A percentile compares a stretch with the other conserved stretches of the same genome.
Evolutionary conservation across 1,139 yeast species (phyloP).

Genomic region (Lodderomyces parapsilosis): DNA sequence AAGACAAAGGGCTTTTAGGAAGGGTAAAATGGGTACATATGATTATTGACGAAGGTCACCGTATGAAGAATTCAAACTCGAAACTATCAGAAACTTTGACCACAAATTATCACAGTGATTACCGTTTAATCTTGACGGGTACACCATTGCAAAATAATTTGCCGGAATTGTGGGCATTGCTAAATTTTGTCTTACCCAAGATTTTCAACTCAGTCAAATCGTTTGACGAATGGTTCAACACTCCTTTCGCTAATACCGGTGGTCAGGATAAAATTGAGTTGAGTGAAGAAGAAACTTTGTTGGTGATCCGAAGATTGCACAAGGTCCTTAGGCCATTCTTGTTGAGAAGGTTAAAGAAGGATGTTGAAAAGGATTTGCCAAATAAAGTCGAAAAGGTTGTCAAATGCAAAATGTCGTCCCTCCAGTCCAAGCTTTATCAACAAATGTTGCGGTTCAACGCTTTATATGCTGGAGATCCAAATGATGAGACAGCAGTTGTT

Average conservation of each 20-base stretch:
- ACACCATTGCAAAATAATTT: slow-evolving; percentile 83
- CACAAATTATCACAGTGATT: slow-evolving; percentile 69
- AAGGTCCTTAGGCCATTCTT: slow-evolving; percentile 94
- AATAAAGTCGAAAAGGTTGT: slow-evolving; percentile 93
- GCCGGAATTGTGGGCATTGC: slow-evolving; percentile 82
- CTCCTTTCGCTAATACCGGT: slow-evolving; percentile 82
- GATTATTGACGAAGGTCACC: slow-evolving; percentile 89
- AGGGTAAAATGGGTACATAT: slow-evolving; percentile 79
- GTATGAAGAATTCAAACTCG: slow-evolving; percentile 80
- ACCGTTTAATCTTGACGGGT: slow-evolving; percentile 80
- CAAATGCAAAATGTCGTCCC: slow-evolving; percentile 89
- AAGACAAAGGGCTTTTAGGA: slow-evolving; percentile 66
- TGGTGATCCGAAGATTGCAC: slow-evolving; percentile 92
- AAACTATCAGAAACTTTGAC: slow-evolving; percentile 71
- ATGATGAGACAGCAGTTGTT: slow-evolving; percentile 42
- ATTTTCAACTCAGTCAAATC: slow-evolving; percentile 81
- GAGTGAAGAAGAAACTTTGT: slow-evolving; percentile 89
- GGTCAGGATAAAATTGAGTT: slow-evolving; percentile 76
- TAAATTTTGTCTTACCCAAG: slow-evolving; percentile 76
- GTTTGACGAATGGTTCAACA: slow-evolving; percentile 87
- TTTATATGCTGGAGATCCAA: slow-evolving; percentile 57
- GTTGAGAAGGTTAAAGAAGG: slow-evolving; percentile 91
- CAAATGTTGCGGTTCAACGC: slow-evolving; percentile 75
- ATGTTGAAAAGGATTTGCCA: slow-evolving; percentile 95
- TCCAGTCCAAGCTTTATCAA: slow-evolving; percentile 77